Base-by-base conservation (phyloP, 2,329 filamentous ascomycete species). In the Peltaster fructicola region DNA sequence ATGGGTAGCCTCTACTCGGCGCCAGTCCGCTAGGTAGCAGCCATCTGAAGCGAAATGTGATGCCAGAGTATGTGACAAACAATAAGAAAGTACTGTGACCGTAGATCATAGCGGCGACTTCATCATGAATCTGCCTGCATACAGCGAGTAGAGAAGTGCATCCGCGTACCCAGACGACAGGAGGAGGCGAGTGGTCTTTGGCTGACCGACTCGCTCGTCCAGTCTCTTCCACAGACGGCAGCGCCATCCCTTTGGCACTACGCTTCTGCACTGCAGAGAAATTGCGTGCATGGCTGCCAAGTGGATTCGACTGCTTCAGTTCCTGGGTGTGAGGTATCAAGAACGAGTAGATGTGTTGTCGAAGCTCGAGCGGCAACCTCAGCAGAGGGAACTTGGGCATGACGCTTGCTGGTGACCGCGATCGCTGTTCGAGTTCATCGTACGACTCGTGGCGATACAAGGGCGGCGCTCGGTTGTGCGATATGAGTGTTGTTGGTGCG, bases 61-160 rank as follows among this genome's bases (percentile, higher is more conserved):
- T 53, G n/a, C 37, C 38, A 20, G 50, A 41, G 32, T 54, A 61
- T 4, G 46, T 47, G 8, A 61, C 41, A 31, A 58, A 52, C 3
- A 62, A 32, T 11, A 57, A 47, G 36, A 63, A 62, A 0, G 45
- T 52, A 11, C 14, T 8, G 14, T 45, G 37, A 8, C 56, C 54
- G 28, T 62, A 63, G n/a, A 63, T 33, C 27, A 57, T 36, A 12
- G 52, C 48, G 5, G 50, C 48, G 23, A 51, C 52, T 34, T 63
- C 59, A 14, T 54, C 47, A 29, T 59, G 51, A 3, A 62, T 32
- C 24, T 57, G 53, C 12, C 40, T 44, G 28, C 43, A 51, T 2
- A 53, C 48, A 4, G 39, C 41, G 3, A 62, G 40, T 3, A 62
- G 28, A 4, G 36, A 40, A 1, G 47, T 55, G 30, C 47, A 43